Percentiles rank a stretch among this genome's conserved stretches.
phyloP scores from a whole-genome alignment of 2,329 filamentous ascomycete species.

The Lecanicillium sp. region DNA sequence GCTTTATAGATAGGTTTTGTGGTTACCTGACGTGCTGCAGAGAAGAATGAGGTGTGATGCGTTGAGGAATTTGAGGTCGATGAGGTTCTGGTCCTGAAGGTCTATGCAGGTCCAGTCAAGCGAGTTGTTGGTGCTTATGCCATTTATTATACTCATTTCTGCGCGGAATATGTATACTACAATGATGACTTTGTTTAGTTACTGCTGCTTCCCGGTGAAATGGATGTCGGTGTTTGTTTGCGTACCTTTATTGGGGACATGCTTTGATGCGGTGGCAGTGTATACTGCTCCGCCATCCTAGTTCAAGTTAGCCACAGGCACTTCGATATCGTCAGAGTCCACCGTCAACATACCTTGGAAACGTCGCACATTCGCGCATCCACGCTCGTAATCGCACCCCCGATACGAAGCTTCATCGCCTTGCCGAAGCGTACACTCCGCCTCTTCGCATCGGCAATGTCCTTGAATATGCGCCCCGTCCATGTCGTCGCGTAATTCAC shows the following conservation, averaged over 20 bases:
- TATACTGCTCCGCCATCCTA: conserved; percentile 29
- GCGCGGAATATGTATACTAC: conserved; percentile 52
- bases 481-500: conserved; percentile 50
- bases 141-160: conserved; percentile 44
- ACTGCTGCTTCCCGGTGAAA: too few species aligned
- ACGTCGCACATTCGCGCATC: conserved; percentile 50
- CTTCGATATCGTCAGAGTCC: background rate
- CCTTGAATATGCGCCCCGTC: conserved; percentile 54
- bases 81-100: conserved; percentile 35
- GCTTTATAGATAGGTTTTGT: too few species aligned
- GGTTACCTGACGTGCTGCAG: conserved; percentile 32
- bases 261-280: conserved; percentile 33
- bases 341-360: conserved; percentile 23
- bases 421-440: conserved; percentile 61
- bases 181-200: too few species aligned
- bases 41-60: conserved; percentile 55
- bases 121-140: conserved; percentile 43
- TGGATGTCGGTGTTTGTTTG: too few species aligned
- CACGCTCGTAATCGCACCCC: conserved; percentile 36
- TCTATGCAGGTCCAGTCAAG: conserved; percentile 32
- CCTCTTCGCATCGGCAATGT: conserved; percentile 63
- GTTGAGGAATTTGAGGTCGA: conserved; percentile 63
- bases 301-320: conserved; percentile 4
- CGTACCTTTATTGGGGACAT: conserved; percentile 31
- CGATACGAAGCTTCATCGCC: conserved; percentile 37